Base-by-base conservation (phyloP, 2,329 filamentous ascomycete genomes). In the Ilyonectria sp. region DNA sequence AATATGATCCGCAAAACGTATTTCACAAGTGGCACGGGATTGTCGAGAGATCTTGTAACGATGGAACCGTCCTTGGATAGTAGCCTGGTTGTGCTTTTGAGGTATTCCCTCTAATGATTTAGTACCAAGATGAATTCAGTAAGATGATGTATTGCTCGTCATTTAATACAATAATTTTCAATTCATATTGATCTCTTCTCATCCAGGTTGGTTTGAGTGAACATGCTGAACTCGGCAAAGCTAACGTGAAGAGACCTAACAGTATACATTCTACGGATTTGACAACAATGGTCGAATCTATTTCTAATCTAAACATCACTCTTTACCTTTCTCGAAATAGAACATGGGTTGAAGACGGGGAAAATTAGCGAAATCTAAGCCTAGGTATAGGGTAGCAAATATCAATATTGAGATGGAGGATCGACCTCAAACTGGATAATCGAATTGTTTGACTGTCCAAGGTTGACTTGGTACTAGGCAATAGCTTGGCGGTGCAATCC, bases 1-100 rank as follows among this genome's bases (percentile, higher is more conserved):
- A 71, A 57, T 81, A 76, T 43, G 80, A 82, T 60, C 77, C 77
- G 1, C 66, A 68, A 2, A 80, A 82, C 62, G 69, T 79, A 10
- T 82, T 82, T 66, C 63, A 76, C 19, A 81, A 79, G 71, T 76
- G 73, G 72, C 72, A 78, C 61, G 67, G 72, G 9, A 67, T 76
- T 56, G 59, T 57, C 9, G 59, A 66, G 6, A 23, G 31, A 37
- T 11, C 55, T 46, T 6, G 52, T 37, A 9, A 33, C 29, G 44
- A 19, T 40, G 44, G 15, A 35, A 6, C 31, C 47, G 11, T 33
- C 11, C 7, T 10, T 35, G 26, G 7, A 4, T 13, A 33, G 31
- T 9, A 33, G 11, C 31, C 31, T 33, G 31, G 31, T 33, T 9
- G 31, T 33, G 31, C 31, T 33, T 21, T 53, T 15, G n/a, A 19